Evolutionary conservation across 306 rosid genomes (phyloP).

Genomic region (Phaseolus lunatus): DNA sequence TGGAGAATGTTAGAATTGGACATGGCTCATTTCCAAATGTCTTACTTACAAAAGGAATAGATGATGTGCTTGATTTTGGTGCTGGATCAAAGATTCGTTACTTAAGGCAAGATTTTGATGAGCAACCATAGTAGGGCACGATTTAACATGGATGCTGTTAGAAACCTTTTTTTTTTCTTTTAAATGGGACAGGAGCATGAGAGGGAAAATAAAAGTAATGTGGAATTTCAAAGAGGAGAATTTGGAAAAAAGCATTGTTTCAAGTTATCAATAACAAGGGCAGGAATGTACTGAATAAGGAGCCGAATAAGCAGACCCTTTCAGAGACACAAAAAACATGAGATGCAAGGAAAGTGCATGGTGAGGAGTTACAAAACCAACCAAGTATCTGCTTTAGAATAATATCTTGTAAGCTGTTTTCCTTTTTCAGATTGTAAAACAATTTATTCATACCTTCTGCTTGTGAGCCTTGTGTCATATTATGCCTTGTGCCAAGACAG

Average conservation of each 20-base stretch:
- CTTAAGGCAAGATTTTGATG: conserved; percentile 2
- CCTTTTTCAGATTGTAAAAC: background rate
- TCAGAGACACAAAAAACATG: conserved; percentile 27
- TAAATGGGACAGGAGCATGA: conserved; percentile 19
- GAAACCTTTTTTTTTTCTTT: conserved; percentile 37
- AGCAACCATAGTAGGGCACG: conserved; percentile 22
- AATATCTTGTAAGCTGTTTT: background rate
- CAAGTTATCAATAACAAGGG: background rate
- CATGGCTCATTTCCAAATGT: conserved; percentile 39
- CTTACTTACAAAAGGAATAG: conserved; percentile 10
- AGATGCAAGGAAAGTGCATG: background rate
- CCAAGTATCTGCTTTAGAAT: background rate
- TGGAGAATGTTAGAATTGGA: conserved; percentile 23
- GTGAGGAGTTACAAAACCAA: conserved; percentile 25
- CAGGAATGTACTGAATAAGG: background rate
- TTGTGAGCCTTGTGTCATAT: background rate
- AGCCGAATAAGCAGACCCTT: background rate
- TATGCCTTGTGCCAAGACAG: background rate
- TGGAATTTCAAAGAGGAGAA: conserved; percentile 24
- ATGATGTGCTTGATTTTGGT: conserved; percentile 34
- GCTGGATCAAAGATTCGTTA: conserved; percentile 16
- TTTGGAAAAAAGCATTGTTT: background rate
- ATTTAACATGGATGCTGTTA: conserved; percentile 18
- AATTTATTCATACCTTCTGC: background rate
- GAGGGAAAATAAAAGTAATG: conserved; percentile 21